Evolutionary conservation across 306 rosid species (phyloP).

Genomic region (Cyclanthera cordifolia): DNA sequence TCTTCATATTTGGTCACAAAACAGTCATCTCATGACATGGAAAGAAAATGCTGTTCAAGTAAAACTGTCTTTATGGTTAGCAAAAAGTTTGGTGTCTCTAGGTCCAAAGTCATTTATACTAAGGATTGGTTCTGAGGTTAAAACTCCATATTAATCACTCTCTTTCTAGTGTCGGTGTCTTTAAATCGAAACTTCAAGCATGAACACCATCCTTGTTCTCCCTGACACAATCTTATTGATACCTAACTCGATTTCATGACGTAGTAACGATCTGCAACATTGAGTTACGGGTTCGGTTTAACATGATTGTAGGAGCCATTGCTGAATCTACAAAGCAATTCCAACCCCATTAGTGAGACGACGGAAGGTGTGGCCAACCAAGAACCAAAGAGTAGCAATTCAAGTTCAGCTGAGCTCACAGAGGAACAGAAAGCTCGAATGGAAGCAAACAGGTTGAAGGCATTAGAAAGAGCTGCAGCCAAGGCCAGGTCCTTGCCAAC

Average conservation of each 20-base stretch:
- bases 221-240: background rate
- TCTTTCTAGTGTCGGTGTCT: background rate
- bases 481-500: conserved; percentile 26
- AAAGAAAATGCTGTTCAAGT: no score
- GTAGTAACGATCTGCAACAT: background rate
- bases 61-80: no score
- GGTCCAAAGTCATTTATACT: no score
- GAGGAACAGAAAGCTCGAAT: conserved; percentile 70
- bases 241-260: background rate
- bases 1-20: no score
- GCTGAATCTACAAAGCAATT: conserved; percentile 18
- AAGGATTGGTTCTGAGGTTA: no score
- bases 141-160: background rate
- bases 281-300: background rate
- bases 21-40: no score
- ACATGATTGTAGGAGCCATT: conserved; percentile 38
- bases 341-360: conserved; percentile 5
- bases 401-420: conserved; percentile 35
- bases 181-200: background rate
- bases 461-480: conserved; percentile 68
- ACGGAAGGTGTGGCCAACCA: conserved; percentile 19
- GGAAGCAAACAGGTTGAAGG: conserved; percentile 86
- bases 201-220: background rate
- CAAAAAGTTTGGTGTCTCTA: no score
- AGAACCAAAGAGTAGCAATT: conserved; percentile 18